Evolutionary conservation across 2,329 filamentous ascomycete genomes (phyloP), one percentile per base, ranked within the genome.

Genomic region (Neopestalotiopsis clavispora): DNA sequence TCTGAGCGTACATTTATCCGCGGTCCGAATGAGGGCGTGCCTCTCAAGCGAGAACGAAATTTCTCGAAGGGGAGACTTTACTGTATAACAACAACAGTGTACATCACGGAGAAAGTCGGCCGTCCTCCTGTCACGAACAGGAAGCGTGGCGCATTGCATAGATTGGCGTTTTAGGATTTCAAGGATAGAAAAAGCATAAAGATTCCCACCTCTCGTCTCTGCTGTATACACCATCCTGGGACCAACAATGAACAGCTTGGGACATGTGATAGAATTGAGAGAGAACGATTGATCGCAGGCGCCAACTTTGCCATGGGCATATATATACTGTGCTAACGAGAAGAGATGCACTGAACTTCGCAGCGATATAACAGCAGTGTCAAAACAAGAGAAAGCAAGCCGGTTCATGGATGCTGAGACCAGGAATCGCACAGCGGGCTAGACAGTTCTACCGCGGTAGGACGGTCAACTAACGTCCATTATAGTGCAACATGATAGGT

Each of bases 1-100:
- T 90, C 65, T 89, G 81, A 79, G 57, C 52, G 23, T 5, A 61
- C 6, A n/a, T 7, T 4, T 32, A 32, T 28, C 17, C 10, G 38
- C 62, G 20, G 52, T 13, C 14, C 23, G 20, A 38, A 40, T 6
- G 5, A 12, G 20, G 7, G 9, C 45, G 17, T 20, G 45, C 17
- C n/a, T 3, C 45, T 52, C 45, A 17, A 9, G 45, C 34, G 20
- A 9, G 45, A 9, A 52, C n/a, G 6, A 23, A 17, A 20, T 14
- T 17, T 4, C 34, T 38, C 6, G 6, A 38, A 38, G 1, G 17
- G n/a, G 45, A 52, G n/a, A 20, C 1, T 17, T 17, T 7, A 20
- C 5, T 52, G 45, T 52, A 52, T 23, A 9, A 52, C 9, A 14
- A 7, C 45, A 52, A 52, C 17, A 52, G 45, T 52, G 45, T 52